Base-by-base conservation (phyloP, 1,284 basidiomycete species). In the Trichosporon faecale region DNA sequence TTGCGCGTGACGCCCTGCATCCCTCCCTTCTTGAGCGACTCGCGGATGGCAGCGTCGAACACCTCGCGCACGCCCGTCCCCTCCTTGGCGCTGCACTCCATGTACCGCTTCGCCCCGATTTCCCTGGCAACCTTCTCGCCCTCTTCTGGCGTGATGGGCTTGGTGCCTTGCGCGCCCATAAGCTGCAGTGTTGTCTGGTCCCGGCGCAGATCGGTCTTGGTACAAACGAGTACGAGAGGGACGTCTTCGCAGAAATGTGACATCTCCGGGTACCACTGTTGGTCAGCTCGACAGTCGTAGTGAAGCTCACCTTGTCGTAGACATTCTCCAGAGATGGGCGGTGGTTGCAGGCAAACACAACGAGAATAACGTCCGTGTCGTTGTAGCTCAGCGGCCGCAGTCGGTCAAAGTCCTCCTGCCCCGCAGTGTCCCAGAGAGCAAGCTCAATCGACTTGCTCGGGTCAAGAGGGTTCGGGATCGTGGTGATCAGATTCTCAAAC, bases 371-470 rank as follows among this genome's bases (percentile, higher is more conserved):
- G 83, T 98, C 91, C 85, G 91, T 94, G 83, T 98, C 96, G 44
- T 95, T 95, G 80, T 98, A 98, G 82, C 92, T 94, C 72, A 99
- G 86, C 29, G 95, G 95, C 74, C 95, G 88, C 74, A 98, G 86
- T 73, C 95, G 88, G 83, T 98, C 95, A 84, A 98, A 98, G 85
- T 98, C 95, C 85, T 98, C 95, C 84, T 98, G 95, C 23, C 96
- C 95, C 3, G 95, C 96, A 0, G 96, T 99, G 85, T 99, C 95
- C 95, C 95, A 99, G 37, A 99, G 87, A 4, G 95, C 95, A 40
- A 98, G 88, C 83, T 98, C 95, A 76, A 98, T 90, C 63, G 90
- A 87, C 84, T 96, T 97, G 68, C 91, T 90, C 3, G 82, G 78
- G 55, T 98, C 94, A 76, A 91, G 92, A 6, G 83, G 83, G 11